phyloP scores from a whole-genome alignment of 495 filamentous ascomycete species.

The Penicillium lagena region DNA sequence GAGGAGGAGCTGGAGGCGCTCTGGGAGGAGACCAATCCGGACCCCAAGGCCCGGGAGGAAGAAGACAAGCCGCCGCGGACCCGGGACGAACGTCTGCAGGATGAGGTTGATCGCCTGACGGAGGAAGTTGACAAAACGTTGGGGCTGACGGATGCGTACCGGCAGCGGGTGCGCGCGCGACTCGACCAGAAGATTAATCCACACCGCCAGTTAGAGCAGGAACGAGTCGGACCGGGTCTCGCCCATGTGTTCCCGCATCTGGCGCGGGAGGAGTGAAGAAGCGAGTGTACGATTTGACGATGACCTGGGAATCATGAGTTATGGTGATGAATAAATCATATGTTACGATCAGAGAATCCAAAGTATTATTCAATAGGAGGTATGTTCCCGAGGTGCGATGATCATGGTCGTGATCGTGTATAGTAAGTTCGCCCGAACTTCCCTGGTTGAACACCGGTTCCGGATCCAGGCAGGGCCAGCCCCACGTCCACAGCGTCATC shows the following conservation, averaged over 20 bases:
- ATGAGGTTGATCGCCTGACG: conserved; percentile 48
- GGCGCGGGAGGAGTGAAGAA: conserved; percentile 13
- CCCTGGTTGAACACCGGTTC: conserved; percentile 11
- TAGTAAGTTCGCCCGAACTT: not conserved
- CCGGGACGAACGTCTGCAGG: conserved; percentile 49
- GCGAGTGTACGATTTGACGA: conserved; percentile 5
- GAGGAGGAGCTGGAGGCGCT: conserved; percentile 70
- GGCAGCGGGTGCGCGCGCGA: conserved; percentile 30
- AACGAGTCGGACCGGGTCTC: conserved; percentile 11
- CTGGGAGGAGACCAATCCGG: conserved; percentile 52
- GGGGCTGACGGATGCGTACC: conserved; percentile 39
- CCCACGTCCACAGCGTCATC: conserved; percentile 25
- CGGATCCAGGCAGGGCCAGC: conserved; percentile 20
- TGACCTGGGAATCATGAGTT: not conserved
- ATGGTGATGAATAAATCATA: not conserved
- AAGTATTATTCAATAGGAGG: too few relatives aligned
- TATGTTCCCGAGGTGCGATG: too few relatives aligned
- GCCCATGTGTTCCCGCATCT: conserved; percentile 43
- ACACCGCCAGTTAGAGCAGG: not conserved
- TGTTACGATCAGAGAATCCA: not conserved
- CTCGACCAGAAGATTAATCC: conserved; percentile 13
- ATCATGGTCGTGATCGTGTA: too few relatives aligned
- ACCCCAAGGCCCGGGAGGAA: conserved; percentile 23
- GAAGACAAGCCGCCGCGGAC: conserved; percentile 26
- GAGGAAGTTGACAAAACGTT: conserved; percentile 47